Evolutionary conservation across 371 early-diverging fungal genomes (phyloP).

Genomic region (Funneliformis caledonium): DNA sequence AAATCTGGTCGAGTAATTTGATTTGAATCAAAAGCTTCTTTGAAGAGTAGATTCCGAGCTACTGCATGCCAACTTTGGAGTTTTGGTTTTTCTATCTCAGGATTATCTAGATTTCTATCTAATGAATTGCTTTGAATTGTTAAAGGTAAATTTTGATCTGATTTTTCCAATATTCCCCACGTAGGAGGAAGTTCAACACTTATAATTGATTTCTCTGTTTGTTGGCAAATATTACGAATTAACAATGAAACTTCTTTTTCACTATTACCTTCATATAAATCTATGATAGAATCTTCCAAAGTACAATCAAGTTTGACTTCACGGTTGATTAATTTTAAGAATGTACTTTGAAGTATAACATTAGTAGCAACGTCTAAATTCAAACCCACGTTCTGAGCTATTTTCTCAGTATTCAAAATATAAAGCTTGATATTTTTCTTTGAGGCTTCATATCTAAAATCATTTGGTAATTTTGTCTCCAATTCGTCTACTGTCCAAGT

Average conservation of each 20-base stretch:
- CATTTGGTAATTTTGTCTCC: conserved; percentile 68
- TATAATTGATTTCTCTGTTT: conserved; percentile 47
- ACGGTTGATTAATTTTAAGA: conserved; percentile 51
- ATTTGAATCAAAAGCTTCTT: conserved; percentile 71
- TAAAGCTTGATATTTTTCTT: conserved; percentile 64
- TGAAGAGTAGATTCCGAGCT: conserved; percentile 80
- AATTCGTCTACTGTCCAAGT: conserved; percentile 73
- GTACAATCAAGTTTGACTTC: background rate
- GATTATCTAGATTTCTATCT: conserved; percentile 3
- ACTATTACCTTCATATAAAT: conserved; percentile 49
- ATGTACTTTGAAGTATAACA: conserved; percentile 64
- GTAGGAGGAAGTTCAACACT: conserved; percentile 55
- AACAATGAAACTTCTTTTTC: conserved; percentile 42
- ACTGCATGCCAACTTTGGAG: conserved; percentile 13
- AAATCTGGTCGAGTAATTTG: conserved; percentile 68
- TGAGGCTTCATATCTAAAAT: conserved; percentile 65
- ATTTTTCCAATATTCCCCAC: conserved; percentile 58
- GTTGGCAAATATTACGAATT: conserved; percentile 42
- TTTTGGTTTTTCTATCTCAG: background rate
- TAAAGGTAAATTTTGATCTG: conserved; percentile 11
- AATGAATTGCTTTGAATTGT: conserved; percentile 28
- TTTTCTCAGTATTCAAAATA: conserved; percentile 66
- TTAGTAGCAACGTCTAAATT: conserved; percentile 59
- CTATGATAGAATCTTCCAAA: conserved; percentile 43
- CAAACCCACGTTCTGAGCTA: conserved; percentile 59